Conservation (phyloP, 805 yeast genomes). For the Ogataea salicorniae region DNA sequence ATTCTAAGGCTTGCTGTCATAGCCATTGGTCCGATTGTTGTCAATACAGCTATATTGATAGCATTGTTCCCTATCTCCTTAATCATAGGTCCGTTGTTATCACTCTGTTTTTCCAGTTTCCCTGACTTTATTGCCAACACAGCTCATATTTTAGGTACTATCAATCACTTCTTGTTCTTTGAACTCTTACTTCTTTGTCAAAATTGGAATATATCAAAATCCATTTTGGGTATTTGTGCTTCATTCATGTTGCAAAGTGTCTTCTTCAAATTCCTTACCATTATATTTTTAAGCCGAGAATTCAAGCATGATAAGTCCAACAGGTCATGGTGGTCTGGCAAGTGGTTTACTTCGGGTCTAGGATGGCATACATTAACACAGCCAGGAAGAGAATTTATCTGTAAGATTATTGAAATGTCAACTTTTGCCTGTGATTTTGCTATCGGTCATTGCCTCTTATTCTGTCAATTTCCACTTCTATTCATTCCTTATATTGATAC, state of each 20-base stretch:
- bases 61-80: conserved; percentile 40
- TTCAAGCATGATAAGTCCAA: conserved; percentile 54
- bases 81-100: conserved; percentile 44
- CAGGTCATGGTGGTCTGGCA: conserved; percentile 77
- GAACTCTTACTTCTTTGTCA: conserved; percentile 65
- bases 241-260: conserved; percentile 51
- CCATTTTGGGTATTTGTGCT: conserved; percentile 58
- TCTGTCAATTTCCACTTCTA: conserved; percentile 55
- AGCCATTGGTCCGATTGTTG: conserved; percentile 41
- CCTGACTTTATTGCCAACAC: conserved; percentile 51
- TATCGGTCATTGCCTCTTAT: conserved; percentile 53
- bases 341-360: conserved; percentile 57
- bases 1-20: conserved; percentile 40
- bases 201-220: conserved; percentile 55
- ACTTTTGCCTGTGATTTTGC: conserved; percentile 61
- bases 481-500: conserved; percentile 59
- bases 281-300: conserved; percentile 56
- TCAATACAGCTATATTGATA: conserved; percentile 38
- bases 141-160: conserved; percentile 49
- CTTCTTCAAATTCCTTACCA: conserved; percentile 47
- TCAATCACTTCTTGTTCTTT: conserved; percentile 50
- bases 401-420: conserved; percentile 63
- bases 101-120: conserved; percentile 37
- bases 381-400: conserved; percentile 58
- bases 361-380: conserved; percentile 60